phyloP scores from a whole-genome alignment of 2,329 filamentous ascomycete species.

The Meredithiella fracta region DNA sequence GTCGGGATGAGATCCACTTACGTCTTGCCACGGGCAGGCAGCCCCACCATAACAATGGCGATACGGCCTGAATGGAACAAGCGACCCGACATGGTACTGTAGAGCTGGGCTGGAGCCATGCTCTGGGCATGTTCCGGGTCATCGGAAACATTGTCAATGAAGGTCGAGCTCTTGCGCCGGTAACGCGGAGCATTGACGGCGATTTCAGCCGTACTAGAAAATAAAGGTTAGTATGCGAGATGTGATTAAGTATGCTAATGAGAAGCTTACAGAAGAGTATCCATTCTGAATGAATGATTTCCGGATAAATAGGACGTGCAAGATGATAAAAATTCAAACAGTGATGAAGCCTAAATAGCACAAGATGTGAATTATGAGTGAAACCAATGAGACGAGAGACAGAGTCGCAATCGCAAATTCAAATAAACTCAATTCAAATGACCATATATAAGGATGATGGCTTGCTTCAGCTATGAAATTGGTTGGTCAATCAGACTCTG shows the following conservation, averaged over 20 bases:
- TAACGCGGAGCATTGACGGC: constrained; percentile 82
- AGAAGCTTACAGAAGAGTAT: constrained; percentile 16
- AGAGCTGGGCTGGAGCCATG: constrained; percentile 88
- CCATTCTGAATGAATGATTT: constrained; percentile 10
- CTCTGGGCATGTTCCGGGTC: constrained; percentile 55
- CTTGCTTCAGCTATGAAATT: neutral
- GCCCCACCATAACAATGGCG: constrained; percentile 89
- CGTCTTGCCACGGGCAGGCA: constrained; percentile 92
- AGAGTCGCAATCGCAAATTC: neutral
- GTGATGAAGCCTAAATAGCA: neutral
- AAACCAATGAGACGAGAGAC: neutral
- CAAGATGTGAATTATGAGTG: neutral
- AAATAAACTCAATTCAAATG: constrained; percentile 1
- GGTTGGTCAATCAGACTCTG: neutral
- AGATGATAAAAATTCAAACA: neutral
- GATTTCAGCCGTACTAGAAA: constrained; percentile 65
- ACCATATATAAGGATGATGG: neutral
- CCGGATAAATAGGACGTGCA: neutral
- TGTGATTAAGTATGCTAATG: neutral
- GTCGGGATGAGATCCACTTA: constrained; percentile 22
- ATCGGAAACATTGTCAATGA: constrained; percentile 95
- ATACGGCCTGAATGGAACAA: constrained; percentile 96
- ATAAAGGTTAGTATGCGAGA: constrained; percentile 15
- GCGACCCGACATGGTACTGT: constrained; percentile 93
- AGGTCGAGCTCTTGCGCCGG: constrained; percentile 83